phyloP scores from a whole-genome alignment of 768 basidiomycete genomes.

The Russula brevipes region DNA sequence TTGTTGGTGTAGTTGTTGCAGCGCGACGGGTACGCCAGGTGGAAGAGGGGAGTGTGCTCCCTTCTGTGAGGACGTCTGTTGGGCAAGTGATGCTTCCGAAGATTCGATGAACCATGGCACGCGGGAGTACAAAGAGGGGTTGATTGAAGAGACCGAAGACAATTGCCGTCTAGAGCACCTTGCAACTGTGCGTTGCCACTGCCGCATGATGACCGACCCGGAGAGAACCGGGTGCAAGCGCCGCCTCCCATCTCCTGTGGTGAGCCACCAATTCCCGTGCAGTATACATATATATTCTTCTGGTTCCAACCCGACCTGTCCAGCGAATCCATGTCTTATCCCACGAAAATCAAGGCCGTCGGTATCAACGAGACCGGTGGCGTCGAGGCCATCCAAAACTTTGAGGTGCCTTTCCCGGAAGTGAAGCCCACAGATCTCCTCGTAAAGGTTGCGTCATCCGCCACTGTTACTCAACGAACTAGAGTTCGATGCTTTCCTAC shows the following conservation, averaged over 20 bases:
- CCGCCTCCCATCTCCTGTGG: no score
- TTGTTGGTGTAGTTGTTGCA: constrained; percentile 53
- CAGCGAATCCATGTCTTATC: constrained; percentile 43
- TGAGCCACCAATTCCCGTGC: neutral
- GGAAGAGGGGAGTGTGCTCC: constrained; percentile 42
- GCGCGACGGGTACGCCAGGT: constrained; percentile 43
- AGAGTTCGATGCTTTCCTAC: neutral
- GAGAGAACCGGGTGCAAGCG: no score
- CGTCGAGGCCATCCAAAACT: constrained; percentile 70
- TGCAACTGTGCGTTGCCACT: constrained; percentile 1
- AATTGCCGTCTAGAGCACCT: constrained; percentile 2
- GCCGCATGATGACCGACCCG: neutral
- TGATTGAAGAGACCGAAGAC: constrained; percentile 4
- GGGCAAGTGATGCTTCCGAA: constrained; percentile 27
- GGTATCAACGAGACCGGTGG: constrained; percentile 72
- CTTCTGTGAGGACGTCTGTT: constrained; percentile 27
- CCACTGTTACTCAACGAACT: neutral
- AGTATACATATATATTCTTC: neutral
- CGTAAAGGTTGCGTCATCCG: constrained; percentile 35
- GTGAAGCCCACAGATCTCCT: constrained; percentile 56
- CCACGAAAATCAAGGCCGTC: constrained; percentile 63
- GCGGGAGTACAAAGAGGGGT: neutral
- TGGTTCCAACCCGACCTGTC: neutral
- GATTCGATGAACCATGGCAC: constrained; percentile 68
- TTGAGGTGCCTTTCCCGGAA: constrained; percentile 59